phyloP scores from a whole-genome alignment of 495 filamentous ascomycete species.

The Xylaria scruposa region DNA sequence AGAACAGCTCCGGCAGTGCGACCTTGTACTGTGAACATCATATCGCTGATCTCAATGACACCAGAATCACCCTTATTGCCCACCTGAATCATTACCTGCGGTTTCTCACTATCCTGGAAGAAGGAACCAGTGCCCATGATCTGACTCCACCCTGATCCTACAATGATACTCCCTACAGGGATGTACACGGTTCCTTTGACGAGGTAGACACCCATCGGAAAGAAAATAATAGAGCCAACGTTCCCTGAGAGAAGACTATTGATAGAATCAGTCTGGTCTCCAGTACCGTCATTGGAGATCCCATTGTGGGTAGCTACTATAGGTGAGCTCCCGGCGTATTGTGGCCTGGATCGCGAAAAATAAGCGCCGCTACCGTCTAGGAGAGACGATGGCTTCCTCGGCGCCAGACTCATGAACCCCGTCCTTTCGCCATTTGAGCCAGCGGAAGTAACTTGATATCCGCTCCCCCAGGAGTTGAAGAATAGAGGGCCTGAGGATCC shows the following conservation, averaged over 20 bases:
- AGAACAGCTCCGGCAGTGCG: constrained; percentile 39
- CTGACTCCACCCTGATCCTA: constrained; percentile 39
- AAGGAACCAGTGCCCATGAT: constrained; percentile 44
- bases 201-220: constrained; percentile 42
- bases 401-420: not conserved
- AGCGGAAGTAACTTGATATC: not conserved
- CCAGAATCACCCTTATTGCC: constrained; percentile 59
- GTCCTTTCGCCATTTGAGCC: not conserved
- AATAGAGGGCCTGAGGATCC: not conserved
- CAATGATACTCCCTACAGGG: constrained; percentile 53
- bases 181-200: constrained; percentile 44
- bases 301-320: not conserved
- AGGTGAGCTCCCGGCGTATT: not conserved
- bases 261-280: constrained; percentile 19
- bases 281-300: constrained; percentile 4
- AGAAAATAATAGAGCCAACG: constrained; percentile 14
- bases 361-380: not conserved
- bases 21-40: constrained; percentile 43
- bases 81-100: constrained; percentile 55
- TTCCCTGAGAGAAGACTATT: constrained; percentile 9
- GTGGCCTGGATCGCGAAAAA: not conserved
- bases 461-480: not conserved
- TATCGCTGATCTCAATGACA: constrained; percentile 57
- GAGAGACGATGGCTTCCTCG: not conserved
- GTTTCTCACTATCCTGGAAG: constrained; percentile 53